These are phyloP conservation scores for Solanum hybrid DNA, from an alignment of 305 asterid species.

Conservation along the genomic window DNA sequence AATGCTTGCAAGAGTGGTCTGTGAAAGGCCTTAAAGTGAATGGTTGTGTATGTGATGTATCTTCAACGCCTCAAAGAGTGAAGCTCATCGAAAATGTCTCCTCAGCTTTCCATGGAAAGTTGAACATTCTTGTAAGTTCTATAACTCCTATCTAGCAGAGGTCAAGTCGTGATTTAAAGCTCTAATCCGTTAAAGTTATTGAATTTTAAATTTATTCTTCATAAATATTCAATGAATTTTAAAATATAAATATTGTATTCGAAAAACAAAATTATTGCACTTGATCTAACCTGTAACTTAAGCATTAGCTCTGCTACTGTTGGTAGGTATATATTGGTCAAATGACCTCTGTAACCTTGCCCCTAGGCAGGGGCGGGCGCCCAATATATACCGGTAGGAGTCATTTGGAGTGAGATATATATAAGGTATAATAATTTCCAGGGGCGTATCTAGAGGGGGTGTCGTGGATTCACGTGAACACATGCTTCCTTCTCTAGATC, in stretches of 20 bases:
- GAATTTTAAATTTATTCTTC: not conserved
- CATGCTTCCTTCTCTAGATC: no score
- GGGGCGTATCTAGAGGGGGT: no score
- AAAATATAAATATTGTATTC: no score
- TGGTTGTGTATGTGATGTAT: conserved; percentile 72
- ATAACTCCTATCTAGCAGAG: not conserved
- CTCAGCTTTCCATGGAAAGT: conserved; percentile 53
- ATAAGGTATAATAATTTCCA: no score
- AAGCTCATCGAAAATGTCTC: conserved; percentile 61
- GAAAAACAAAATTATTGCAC: no score
- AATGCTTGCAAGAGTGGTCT: conserved; percentile 59
- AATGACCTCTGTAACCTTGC: not conserved
- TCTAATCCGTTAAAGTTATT: not conserved
- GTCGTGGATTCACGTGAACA: no score
- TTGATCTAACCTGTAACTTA: not conserved
- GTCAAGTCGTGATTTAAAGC: no score
- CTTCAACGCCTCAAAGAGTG: conserved; percentile 49
- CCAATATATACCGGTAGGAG: no score
- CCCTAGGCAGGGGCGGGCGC: no score
- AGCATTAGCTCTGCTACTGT: not conserved
- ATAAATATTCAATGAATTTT: not conserved
- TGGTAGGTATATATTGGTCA: not conserved
- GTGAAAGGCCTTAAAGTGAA: conserved; percentile 52
- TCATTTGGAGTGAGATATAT: no score
- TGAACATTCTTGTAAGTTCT: conserved; percentile 64